Evolutionary conservation across 2,329 filamentous ascomycete genomes (phyloP), one percentile per base, ranked within the genome.

Genomic region (Claviceps paspali): DNA sequence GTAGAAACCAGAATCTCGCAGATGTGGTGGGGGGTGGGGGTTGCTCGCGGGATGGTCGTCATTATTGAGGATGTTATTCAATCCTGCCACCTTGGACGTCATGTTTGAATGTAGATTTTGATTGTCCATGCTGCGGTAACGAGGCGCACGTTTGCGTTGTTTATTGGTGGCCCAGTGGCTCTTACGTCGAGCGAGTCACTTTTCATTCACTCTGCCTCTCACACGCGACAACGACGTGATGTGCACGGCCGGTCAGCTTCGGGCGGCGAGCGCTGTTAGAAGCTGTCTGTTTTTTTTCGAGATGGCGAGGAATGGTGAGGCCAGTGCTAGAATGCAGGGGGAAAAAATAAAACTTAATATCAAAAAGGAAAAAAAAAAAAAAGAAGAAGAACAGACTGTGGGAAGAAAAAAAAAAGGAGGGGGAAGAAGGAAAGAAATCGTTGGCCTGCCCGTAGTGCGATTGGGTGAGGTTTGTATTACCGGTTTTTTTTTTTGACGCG

Each of bases 1-100:
- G 38, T 62, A 63, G 43, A 63, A 63, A 22, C 60, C 60, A 33
- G 60, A 63, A 35, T 63, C 60, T 41, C 60, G 55, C 38, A 60
- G 47, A 35, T 59, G 57, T 24, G 50, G 52, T 24, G 48, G 44
- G 23, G 53, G 48, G 33, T 47, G 47, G 39, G 48, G 49, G 22
- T 51, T 45, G 27, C 43, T 41, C 12, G 49, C 44, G 24, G 46
- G 44, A 32, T 47, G 49, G 22, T 60, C 56, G 41, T 56, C 56
- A 33, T 48, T 49, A 44, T 61, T 61, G 22, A 61, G 52, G 29
- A 61, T 61, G 38, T 59, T 61, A 39, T 49, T 54, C 35, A 61
- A 48, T 33, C 58, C 58, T 24, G 56, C 58, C 42, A n/a, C n/a
- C n/a, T 60, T 61, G 40, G 49, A 41, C 40, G 51, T 35, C 35